Conservation (phyloP, 148 eudicot species). For the Oxyria digyna region DNA sequence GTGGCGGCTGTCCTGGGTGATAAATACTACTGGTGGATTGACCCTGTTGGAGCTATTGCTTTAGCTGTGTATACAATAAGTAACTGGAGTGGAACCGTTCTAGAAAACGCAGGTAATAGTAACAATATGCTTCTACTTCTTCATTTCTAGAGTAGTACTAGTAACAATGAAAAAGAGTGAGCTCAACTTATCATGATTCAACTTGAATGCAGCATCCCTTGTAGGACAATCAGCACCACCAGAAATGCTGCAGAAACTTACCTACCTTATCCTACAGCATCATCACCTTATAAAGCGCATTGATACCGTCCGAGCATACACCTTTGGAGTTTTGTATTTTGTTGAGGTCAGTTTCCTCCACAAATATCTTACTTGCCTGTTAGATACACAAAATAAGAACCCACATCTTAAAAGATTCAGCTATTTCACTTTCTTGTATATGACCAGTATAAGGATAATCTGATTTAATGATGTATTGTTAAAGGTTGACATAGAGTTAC, state of each 20-base stretch:
- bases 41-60: constrained; percentile 58
- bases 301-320: constrained; percentile 79
- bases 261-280: constrained; percentile 54
- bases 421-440: too few species aligned
- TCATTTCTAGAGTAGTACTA: too few species aligned
- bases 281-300: constrained; percentile 44
- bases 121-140: too few species aligned
- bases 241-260: constrained; percentile 55
- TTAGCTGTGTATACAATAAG: constrained; percentile 55
- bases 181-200: too few species aligned
- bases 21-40: constrained; percentile 60
- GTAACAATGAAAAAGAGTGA: too few species aligned
- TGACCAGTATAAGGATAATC: too few species aligned
- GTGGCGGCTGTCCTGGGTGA: constrained; percentile 69
- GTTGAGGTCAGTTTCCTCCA: constrained; percentile 42
- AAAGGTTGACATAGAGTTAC: constrained; percentile 57
- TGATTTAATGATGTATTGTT: background rate
- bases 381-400: too few species aligned
- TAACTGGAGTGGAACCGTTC: constrained; percentile 67
- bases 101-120: constrained; percentile 61
- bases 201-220: constrained; percentile 43
- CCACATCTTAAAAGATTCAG: too few species aligned
- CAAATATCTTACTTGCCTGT: background rate
- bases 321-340: constrained; percentile 67
- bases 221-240: constrained; percentile 79